Percentiles rank a stretch among this genome's conserved stretches.
Evolutionary conservation across 2,329 filamentous ascomycete species (phyloP).

Genomic region (Cordyceps pruinosa): DNA sequence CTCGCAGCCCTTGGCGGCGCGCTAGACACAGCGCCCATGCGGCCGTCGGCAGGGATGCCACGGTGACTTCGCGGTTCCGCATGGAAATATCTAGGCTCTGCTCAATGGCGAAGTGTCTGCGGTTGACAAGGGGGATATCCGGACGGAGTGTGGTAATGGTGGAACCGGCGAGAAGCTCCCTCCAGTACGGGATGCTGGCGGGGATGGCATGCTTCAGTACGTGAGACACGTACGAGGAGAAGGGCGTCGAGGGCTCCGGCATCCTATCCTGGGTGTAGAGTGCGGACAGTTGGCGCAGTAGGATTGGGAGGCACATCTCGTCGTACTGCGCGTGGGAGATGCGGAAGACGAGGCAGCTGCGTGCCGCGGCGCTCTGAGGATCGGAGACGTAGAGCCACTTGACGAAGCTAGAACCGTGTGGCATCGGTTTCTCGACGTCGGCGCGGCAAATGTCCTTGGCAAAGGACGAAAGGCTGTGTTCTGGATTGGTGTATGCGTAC

Average conservation of each 20-base stretch:
- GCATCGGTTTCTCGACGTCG: conserved; percentile 49
- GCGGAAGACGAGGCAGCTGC: conserved; percentile 47
- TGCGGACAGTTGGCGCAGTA: conserved; percentile 53
- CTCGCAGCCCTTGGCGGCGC: conserved; percentile 41
- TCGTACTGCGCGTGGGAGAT: conserved; percentile 66
- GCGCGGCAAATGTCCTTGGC: conserved; percentile 45
- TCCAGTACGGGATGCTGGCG: conserved; percentile 54
- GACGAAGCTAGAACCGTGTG: conserved; percentile 52
- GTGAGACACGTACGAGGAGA: conserved; percentile 40
- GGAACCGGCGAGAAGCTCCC: conserved; percentile 48
- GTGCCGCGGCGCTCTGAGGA: conserved; percentile 18
- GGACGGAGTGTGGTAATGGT: conserved; percentile 40
- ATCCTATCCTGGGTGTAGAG: conserved; percentile 28
- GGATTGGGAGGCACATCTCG: conserved; percentile 57
- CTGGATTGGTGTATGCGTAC: conserved; percentile 39
- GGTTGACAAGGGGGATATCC: conserved; percentile 28
- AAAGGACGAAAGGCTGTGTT: conserved; percentile 37
- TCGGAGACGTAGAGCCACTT: conserved; percentile 49
- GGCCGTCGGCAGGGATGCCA: conserved; percentile 59
- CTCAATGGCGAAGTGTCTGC: conserved; percentile 35
- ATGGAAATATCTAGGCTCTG: conserved; percentile 39
- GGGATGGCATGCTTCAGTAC: conserved; percentile 34
- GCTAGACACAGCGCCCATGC: conserved; percentile 60
- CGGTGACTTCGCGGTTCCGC: conserved; percentile 49
- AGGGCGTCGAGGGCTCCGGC: conserved; percentile 30